Percentiles rank a stretch among this genome's conserved stretches.
phyloP scores from a whole-genome alignment of 768 basidiomycete species.

The Leccinum olivaceopallidum region DNA sequence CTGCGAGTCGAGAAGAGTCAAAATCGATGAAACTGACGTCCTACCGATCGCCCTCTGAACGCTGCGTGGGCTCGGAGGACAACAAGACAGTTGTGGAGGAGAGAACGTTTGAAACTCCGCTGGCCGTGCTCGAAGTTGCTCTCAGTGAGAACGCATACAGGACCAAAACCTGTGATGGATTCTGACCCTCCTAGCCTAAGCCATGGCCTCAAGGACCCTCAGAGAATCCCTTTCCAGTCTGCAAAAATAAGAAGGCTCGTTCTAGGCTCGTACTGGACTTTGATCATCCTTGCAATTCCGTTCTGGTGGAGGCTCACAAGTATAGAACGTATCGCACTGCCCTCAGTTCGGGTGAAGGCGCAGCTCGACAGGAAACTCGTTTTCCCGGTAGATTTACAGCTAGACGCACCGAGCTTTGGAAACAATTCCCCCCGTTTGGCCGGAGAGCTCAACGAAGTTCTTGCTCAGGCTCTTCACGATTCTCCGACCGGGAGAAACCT shows the following conservation, averaged over 20 bases:
- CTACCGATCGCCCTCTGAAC: slow-evolving; percentile 12
- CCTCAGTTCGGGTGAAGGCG: slow-evolving; percentile 55
- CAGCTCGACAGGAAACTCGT: slow-evolving; percentile 46
- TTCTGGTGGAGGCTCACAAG: slow-evolving; percentile 95
- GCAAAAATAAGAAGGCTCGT: slow-evolving; percentile 54
- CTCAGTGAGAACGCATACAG: slow-evolving; percentile 1
- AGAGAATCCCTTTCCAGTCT: slow-evolving; percentile 53
- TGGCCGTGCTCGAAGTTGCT: slow-evolving; percentile 11
- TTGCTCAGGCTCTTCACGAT: slow-evolving; percentile 14
- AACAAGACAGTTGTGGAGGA: slow-evolving; percentile 18
- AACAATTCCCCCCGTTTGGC: slow-evolving; percentile 9
- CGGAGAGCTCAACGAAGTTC: slow-evolving; percentile 32
- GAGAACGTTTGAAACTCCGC: slow-evolving; percentile 38
- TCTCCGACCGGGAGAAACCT: slow-evolving; percentile 46
- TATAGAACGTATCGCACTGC: slow-evolving; percentile 79
- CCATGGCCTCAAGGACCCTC: slow-evolving; percentile 43
- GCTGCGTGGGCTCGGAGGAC: slow-evolving; percentile 11
- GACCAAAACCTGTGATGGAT: slow-evolving; percentile 26
- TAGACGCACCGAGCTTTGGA: slow-evolving; percentile 34
- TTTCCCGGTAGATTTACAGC: slow-evolving; percentile 44
- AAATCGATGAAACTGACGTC: slow-evolving; percentile 5
- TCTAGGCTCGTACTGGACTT: slow-evolving; percentile 73
- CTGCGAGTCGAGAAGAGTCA: slow-evolving; percentile 2
- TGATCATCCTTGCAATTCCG: slow-evolving; percentile 78
- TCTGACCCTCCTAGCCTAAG: slow-evolving; percentile 10